phyloP scores from a whole-genome alignment of 257 asterid genomes.

The Orobanche coerulescens region DNA sequence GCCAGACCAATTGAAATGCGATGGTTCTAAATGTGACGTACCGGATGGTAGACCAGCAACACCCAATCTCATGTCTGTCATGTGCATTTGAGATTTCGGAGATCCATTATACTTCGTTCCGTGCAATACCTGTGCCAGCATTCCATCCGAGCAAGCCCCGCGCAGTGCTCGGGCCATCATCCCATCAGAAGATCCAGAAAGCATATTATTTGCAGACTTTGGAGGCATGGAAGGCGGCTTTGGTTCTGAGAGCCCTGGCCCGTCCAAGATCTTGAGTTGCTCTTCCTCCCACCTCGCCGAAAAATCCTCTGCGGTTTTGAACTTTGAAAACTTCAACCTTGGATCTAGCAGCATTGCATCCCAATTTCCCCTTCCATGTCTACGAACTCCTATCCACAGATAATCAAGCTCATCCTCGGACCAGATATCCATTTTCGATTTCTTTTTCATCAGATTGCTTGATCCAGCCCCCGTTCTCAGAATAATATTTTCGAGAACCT shows the following conservation, averaged over 20 bases:
- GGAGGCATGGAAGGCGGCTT: constrained; percentile 37
- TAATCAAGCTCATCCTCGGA: constrained; percentile 93
- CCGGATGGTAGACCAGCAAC: constrained; percentile 49
- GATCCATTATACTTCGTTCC: constrained; percentile 48
- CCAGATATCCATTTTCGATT: constrained; percentile 60
- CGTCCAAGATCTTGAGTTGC: constrained; percentile 69
- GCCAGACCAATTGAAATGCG: constrained; percentile 39
- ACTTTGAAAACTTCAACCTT: constrained; percentile 69
- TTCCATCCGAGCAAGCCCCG: constrained; percentile 35
- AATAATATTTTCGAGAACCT: constrained; percentile 71
- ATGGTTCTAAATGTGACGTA: constrained; percentile 34
- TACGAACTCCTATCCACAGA: constrained; percentile 94
- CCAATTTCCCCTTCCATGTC: constrained; percentile 92
- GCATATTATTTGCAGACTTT: constrained; percentile 35
- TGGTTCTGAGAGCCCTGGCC: constrained; percentile 24
- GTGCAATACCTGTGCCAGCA: constrained; percentile 55
- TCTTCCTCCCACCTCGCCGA: constrained; percentile 86
- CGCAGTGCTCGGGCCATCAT: constrained; percentile 53
- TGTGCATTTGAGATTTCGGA: constrained; percentile 47
- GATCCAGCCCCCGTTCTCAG: constrained; percentile 74
- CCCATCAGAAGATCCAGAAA: constrained; percentile 71
- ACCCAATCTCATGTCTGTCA: constrained; percentile 87
- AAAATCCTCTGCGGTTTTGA: constrained; percentile 64
- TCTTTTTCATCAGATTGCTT: constrained; percentile 38
- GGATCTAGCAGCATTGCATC: constrained; percentile 79